Base-by-base conservation (phyloP, 2,329 filamentous ascomycete genomes). In the Colletotrichum higginsianum region DNA sequence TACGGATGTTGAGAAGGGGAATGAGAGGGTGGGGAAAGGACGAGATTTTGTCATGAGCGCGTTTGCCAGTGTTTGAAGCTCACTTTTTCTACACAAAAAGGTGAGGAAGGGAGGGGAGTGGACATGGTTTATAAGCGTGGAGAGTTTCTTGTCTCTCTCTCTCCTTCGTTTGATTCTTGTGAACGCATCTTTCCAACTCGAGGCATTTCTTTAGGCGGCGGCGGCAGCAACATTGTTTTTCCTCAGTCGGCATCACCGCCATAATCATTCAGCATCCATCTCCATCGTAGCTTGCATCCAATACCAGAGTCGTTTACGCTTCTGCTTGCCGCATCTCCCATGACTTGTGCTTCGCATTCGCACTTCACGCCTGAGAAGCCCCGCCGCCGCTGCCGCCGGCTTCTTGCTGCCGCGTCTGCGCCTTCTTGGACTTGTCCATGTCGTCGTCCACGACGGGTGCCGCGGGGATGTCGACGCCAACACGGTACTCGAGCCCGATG, bases 401-500 rank as follows among this genome's bases (percentile, higher is more conserved):
- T 63, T 30, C 46, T 73, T 64, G 65, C 69, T 65, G 26, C 66
- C 74, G 72, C 57, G 47, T 74, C 44, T 72, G 69, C 52, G 40
- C 75, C 76, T 83, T 84, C 79, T 85, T 85, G 21, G 80, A 80
- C 77, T 83, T 82, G 53, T 82, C 80, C 11, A 85, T 77, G 74
- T 85, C 86, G 71, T 86, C 84, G 62, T 86, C 85, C 46, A 88
- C 86, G 23, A 75, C 79, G 3, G 88, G 87, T 64, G 82, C 77
- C 40, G 81, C 82, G 21, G 88, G 88, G n/a, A 90, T 81, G 26
- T 88, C 84, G 0, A 90, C 83, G 2, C 84, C 86, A 1, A 87
- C 71, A 30, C 80, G 79, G 72, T 89, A 85, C 78, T 88, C 85
- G 86, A 98, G 90, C 0, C 93, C 94, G 44, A 94, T 85, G 82